These are phyloP conservation scores for Microdochium bolleyi DNA, from an alignment of 2,329 filamentous ascomycete genomes.

Conservation along the genomic window DNA sequence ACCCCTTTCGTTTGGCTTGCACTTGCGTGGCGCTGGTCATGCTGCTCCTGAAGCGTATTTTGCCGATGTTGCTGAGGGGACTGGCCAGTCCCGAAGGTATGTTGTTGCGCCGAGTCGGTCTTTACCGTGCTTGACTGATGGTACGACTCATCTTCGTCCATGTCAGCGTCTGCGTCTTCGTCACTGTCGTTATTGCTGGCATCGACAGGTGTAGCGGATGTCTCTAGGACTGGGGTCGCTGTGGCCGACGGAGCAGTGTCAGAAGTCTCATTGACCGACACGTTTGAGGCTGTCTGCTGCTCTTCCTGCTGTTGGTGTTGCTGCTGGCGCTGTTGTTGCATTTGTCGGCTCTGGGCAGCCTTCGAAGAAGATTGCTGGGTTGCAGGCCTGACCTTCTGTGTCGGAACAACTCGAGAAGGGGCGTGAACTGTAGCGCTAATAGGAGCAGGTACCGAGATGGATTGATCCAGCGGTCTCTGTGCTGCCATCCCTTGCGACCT, in stretches of 20 bases:
- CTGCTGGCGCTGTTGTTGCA: constrained; percentile 9
- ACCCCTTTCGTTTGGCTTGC: constrained; percentile 29
- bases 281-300: constrained; percentile 7
- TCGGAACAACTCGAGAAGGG: constrained; percentile 6
- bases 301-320: constrained; percentile 11
- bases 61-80: constrained; percentile 33
- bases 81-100: too few species aligned
- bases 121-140: background rate
- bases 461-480: constrained; percentile 39
- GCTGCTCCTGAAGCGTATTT: constrained; percentile 21
- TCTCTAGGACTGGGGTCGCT: constrained; percentile 10
- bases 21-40: constrained; percentile 31
- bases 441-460: constrained; percentile 12
- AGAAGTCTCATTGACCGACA: constrained; percentile 4
- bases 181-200: constrained; percentile 38
- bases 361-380: constrained; percentile 3
- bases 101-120: constrained; percentile 34
- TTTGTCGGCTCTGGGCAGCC: constrained; percentile 8
- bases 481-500: constrained; percentile 39
- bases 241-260: constrained; percentile 5
- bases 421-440: constrained; percentile 10
- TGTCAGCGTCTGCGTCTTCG: constrained; percentile 33
- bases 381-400: constrained; percentile 6
- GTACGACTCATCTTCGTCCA: constrained; percentile 43
- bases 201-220: constrained; percentile 26